Conservation (phyloP, 768 basidiomycete genomes). For the Kwoniella sp. region DNA sequence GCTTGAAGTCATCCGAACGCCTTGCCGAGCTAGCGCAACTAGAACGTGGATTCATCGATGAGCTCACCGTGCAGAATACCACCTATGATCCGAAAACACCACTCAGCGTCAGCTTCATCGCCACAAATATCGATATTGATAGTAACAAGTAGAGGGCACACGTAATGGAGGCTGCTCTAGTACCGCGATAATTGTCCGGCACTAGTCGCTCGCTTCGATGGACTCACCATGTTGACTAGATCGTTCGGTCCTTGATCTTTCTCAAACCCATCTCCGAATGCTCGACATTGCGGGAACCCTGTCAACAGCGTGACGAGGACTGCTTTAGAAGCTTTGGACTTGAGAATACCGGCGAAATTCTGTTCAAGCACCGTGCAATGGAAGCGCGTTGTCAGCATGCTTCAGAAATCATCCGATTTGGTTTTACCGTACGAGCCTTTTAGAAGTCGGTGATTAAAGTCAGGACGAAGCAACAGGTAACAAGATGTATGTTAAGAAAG, state of each 20-base stretch:
- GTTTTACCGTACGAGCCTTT: no score
- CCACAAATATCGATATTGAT: background rate
- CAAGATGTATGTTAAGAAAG: background rate
- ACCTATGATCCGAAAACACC: conserved; percentile 60
- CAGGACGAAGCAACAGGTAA: no score
- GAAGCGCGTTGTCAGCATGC: no score
- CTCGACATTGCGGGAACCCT: conserved; percentile 76
- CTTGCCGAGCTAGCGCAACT: no score
- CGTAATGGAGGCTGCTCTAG: no score
- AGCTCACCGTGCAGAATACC: conserved; percentile 73
- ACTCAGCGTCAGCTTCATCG: background rate
- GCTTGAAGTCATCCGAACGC: no score
- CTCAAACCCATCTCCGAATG: conserved; percentile 72
- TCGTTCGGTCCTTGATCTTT: conserved; percentile 58
- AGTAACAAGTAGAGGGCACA: background rate
- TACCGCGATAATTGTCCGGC: no score
- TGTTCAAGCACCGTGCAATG: background rate
- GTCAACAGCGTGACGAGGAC: conserved; percentile 70
- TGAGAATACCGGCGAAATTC: conserved; percentile 69
- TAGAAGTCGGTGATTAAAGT: no score
- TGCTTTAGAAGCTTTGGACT: conserved; percentile 66
- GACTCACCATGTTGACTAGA: conserved; percentile 72
- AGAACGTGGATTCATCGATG: no score
- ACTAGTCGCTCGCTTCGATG: background rate
- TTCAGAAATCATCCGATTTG: background rate